These are phyloP conservation scores for Raddia guianensis DNA, from an alignment of 176 grass and related monocot genomes.

Conservation along the genomic window DNA sequence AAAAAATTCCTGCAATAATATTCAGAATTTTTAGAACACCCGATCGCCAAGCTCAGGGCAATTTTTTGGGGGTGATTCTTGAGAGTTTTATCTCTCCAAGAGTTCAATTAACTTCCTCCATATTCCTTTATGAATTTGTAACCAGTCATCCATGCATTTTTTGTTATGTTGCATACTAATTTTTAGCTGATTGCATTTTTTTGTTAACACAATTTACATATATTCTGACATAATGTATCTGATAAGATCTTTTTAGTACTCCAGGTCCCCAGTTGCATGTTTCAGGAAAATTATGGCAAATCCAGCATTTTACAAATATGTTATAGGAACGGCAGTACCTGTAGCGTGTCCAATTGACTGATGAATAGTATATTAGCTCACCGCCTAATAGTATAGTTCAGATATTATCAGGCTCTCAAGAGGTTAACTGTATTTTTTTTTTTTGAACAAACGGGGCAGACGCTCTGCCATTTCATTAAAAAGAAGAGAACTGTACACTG, in stretches of 20 bases:
- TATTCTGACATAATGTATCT: neutral
- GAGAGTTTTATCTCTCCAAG: neutral
- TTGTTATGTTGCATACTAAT: slow-evolving; percentile 2
- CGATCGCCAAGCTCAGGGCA: neutral
- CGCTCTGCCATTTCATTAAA: too few relatives aligned
- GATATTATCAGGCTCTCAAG: neutral
- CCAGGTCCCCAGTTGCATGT: neutral
- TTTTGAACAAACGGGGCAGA: too few relatives aligned
- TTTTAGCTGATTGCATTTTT: neutral
- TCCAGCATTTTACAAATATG: neutral
- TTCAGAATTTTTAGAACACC: neutral
- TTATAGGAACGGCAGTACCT: neutral
- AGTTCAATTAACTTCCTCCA: neutral
- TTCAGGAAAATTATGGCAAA: neutral
- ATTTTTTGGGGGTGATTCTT: neutral
- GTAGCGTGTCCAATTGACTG: neutral
- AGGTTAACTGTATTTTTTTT: neutral
- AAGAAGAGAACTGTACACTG: too few relatives aligned
- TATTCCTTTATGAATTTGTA: neutral
- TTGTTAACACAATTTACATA: neutral
- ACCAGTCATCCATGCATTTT: neutral
- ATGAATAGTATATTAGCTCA: neutral
- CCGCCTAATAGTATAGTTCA: neutral
- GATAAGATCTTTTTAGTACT: neutral
- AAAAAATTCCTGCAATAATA: neutral